These are phyloP conservation scores for Penicillium roqueforti DNA, from an alignment of 495 filamentous ascomycete genomes.

Conservation along the genomic window DNA sequence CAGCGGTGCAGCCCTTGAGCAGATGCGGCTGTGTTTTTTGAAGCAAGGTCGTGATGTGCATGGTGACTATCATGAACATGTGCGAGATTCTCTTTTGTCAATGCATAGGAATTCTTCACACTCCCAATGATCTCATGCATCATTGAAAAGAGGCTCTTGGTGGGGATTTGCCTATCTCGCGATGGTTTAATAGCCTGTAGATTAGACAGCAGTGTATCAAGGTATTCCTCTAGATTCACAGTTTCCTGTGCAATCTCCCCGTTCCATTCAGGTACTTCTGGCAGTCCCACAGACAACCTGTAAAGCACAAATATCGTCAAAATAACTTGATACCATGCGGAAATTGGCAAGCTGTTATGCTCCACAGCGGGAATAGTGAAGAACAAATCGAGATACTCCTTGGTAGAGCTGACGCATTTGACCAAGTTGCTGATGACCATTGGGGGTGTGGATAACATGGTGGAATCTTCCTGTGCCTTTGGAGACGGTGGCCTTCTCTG, in stretches of 20 bases:
- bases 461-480: constrained; percentile 9
- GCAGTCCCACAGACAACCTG: constrained; percentile 13
- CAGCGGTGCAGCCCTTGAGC: background rate
- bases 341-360: constrained; percentile 7
- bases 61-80: constrained; percentile 1
- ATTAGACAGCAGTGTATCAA: background rate
- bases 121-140: constrained; percentile 16
- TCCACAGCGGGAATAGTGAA: constrained; percentile 1
- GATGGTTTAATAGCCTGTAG: constrained; percentile 9
- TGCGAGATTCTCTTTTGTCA: constrained; percentile 8
- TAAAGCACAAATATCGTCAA: constrained; percentile 12
- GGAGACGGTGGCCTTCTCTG: constrained; percentile 10
- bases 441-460: constrained; percentile 5
- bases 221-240: constrained; percentile 5
- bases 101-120: constrained; percentile 14
- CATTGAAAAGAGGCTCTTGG: constrained; percentile 15
- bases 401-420: background rate
- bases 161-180: constrained; percentile 2
- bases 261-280: constrained; percentile 12
- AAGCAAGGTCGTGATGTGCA: constrained; percentile 8
- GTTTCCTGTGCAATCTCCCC: constrained; percentile 12
- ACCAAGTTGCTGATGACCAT: constrained; percentile 9
- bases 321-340: constrained; percentile 13
- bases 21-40: no score
- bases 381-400: constrained; percentile 6